These are phyloP conservation scores for Linum lewisii DNA, from an alignment of 345 rosid genomes.

Conservation along the genomic window DNA sequence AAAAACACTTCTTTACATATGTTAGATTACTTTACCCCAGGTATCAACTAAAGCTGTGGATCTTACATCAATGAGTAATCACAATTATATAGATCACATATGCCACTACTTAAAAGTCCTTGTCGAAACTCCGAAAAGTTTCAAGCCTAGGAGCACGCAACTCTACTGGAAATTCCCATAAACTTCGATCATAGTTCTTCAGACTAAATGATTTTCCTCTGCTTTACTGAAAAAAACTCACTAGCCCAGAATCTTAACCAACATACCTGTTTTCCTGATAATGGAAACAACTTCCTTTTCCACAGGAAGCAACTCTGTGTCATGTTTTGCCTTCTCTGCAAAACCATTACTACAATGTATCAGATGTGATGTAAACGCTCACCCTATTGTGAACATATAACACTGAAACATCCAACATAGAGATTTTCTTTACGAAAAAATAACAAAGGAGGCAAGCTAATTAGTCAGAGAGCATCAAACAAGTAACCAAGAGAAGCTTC, in stretches of 20 bases:
- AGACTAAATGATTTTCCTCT: too few species aligned
- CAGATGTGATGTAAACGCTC: neutral
- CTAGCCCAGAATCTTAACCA: neutral
- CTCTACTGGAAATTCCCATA: too few species aligned
- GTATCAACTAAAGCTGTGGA: too few species aligned
- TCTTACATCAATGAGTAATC: neutral
- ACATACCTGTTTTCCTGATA: constrained; percentile 20
- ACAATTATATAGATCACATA: neutral
- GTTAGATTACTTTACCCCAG: too few species aligned
- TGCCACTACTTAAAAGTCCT: too few species aligned
- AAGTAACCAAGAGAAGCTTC: too few species aligned
- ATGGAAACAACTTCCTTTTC: constrained; percentile 22
- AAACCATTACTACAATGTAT: constrained; percentile 8
- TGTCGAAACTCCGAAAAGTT: too few species aligned
- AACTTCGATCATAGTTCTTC: too few species aligned
- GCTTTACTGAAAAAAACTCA: neutral
- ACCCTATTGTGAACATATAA: neutral
- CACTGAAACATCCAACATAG: neutral
- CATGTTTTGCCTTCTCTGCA: constrained; percentile 33
- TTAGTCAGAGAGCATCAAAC: too few species aligned
- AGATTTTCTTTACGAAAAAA: too few species aligned
- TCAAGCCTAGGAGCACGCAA: neutral
- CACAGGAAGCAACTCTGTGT: constrained; percentile 10
- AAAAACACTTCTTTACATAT: too few species aligned
- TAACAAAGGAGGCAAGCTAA: too few species aligned